Evolutionary conservation across 164 flowering plant species (phyloP), one percentile per base, ranked within the genome.

Genomic region (Umbellularia californica): DNA sequence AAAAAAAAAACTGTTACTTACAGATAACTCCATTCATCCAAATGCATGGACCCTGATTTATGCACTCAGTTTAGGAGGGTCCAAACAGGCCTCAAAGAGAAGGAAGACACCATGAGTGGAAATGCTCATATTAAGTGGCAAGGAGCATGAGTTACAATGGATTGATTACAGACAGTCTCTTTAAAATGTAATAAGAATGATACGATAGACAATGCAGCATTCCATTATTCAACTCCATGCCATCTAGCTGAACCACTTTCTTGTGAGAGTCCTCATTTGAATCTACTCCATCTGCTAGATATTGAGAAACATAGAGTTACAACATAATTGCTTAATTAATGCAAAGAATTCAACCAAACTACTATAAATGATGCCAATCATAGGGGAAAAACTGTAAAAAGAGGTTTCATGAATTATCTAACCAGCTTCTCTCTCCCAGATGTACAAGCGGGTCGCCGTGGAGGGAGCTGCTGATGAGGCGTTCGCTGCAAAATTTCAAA

Each of bases 391-490:
- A 65, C 12, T 41, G 11, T 23, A 65, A 65, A 2, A 67, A 12
- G 69, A 17, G 33, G 17, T 4, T 41, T 41, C 47, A 41, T 55
- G 60, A 55, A 55, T 20, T 3, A 20, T 15, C 69, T 33, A 30
- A 67, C 72, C 72, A 52, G 22, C 3, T n/a, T 70, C 30, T 71
- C 73, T 58, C 74, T 71, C 22, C 78, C 76, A 27, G 79, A 72
- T 24, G 72, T 72, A 72, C 72, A 92, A 70, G 90, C 81, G 0
- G 98, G 98, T 80, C 89, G 84, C 27, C 98, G 82, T 24, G 95
- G 95, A 2, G 98, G 97, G 0, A 92, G 87, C 72, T 83, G 92
- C 51, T 88, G 94, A 71, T 85, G 95, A n/a, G 93, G 98, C 2
- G 98, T 93, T 81, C 86, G 82, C 97, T 93, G 83, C 65, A 5